Conservation (phyloP, 495 filamentous ascomycete genomes). For the Tricharina praecox region DNA sequence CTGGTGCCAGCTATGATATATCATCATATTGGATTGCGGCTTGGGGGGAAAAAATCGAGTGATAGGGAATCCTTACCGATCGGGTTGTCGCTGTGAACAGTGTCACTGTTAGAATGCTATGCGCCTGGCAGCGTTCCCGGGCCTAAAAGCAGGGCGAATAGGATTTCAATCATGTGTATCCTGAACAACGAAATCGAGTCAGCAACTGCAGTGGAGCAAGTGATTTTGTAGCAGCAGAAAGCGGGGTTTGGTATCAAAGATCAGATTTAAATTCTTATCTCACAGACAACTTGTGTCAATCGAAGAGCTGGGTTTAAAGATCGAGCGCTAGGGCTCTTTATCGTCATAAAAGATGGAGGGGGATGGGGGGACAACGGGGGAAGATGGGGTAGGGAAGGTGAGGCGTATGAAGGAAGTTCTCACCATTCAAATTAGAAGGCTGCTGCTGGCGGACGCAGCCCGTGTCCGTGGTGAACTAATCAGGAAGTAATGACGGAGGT, state of each 20-base stretch:
- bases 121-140: background rate
- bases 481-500: too few species aligned
- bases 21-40: constrained; percentile 16
- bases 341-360: background rate
- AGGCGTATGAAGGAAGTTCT: too few species aligned
- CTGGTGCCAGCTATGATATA: constrained; percentile 25
- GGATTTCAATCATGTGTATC: background rate
- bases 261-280: constrained; percentile 1
- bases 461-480: too few species aligned
- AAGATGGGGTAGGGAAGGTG: too few species aligned
- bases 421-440: too few species aligned
- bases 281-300: background rate
- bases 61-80: background rate
- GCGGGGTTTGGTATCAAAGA: background rate
- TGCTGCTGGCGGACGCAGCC: too few species aligned
- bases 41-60: background rate
- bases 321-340: background rate
- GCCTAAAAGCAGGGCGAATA: background rate
- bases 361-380: background rate
- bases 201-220: too few species aligned
- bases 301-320: constrained; percentile 4
- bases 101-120: background rate
- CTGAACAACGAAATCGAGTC: too few species aligned
- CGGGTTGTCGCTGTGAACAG: background rate
- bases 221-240: too few species aligned